Base-by-base conservation (phyloP, 805 yeast genomes). In the Kurtzmaniella cleridarum region DNA sequence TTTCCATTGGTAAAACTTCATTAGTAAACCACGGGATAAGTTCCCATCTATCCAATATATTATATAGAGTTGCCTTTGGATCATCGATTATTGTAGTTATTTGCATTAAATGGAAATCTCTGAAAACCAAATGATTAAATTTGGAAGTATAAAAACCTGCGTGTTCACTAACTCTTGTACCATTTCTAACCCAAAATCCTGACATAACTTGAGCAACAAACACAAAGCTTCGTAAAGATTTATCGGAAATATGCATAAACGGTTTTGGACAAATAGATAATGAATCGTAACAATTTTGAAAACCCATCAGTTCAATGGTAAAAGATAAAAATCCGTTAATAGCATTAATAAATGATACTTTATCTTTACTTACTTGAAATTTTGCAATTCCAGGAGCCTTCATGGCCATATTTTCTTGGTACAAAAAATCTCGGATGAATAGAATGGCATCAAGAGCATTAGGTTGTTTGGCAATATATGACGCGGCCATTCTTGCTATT, bases 271-370 rank as follows among this genome's bases (percentile, higher is more conserved):
- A 20, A 4, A 39, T 46, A 3, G 27, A 23, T 10, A 50, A 32
- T 0, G 38, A 39, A 10, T 28, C 33, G 14, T 55, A 45, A 3
- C 41, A 34, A 1, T 44, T 47, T 2, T 41, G 27, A 27, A 62
- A 40, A 11, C 62, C 69, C 35, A 61, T 59, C 31, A 52, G 56
- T 45, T 58, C 63, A 13, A 70, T 42, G 12, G 75, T 27, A 37
- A 58, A 69, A 1, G 84, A 76, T 32, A 81, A 59, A 12, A 82
- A 61, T 0, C 81, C 67, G 40, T 77, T 75, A 6, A 80, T 58
- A 0, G 90, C 87, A 49, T 79, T 74, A 50, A 79, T 64, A 41
- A 79, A 76, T 0, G 86, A 71, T 1, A 69, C 73, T 7, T 69
- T 61, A n/a, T 73, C 71, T 16, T 60, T 62, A 27, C 84, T 70